A percentile compares a stretch with the other conserved stretches of the same genome.
Evolutionary conservation across 768 basidiomycete genomes (phyloP).

Genomic region (Rhodosporidiobolus sp.): DNA sequence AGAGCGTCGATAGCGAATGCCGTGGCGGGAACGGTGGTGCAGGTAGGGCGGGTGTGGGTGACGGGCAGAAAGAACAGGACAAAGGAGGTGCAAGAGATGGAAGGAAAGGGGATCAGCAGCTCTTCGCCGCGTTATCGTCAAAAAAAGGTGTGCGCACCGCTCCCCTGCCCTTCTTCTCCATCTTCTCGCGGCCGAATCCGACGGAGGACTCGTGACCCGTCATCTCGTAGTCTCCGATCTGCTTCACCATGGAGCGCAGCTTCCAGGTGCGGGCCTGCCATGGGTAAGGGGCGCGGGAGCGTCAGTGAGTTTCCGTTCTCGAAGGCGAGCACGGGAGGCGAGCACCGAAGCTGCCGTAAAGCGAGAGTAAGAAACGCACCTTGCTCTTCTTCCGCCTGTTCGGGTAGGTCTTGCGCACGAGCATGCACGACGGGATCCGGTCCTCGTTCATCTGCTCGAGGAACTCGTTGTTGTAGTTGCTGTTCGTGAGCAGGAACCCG

Average conservation of each 20-base stretch:
- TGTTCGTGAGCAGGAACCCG: constrained; percentile 81
- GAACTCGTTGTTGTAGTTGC: constrained; percentile 89
- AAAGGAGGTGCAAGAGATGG: not conserved
- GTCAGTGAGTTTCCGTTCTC: too few relatives aligned
- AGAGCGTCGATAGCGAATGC: too few relatives aligned
- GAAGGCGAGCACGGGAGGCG: not conserved
- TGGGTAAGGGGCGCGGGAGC: too few relatives aligned
- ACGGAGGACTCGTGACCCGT: constrained; percentile 71
- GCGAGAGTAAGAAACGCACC: constrained; percentile 22
- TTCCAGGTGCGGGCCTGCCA: constrained; percentile 76
- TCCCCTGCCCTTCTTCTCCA: constrained; percentile 1
- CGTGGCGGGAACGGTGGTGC: too few relatives aligned
- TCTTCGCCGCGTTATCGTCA: constrained; percentile 23
- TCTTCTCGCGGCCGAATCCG: constrained; percentile 44
- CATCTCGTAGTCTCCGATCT: constrained; percentile 59
- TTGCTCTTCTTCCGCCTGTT: constrained; percentile 86
- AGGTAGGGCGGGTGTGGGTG: not conserved
- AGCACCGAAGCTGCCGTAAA: not conserved
- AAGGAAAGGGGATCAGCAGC: constrained; percentile 5
- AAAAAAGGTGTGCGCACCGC: too few relatives aligned
- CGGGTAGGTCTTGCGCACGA: constrained; percentile 93
- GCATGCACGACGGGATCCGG: constrained; percentile 82
- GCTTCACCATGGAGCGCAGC: constrained; percentile 68
- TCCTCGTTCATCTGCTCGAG: constrained; percentile 55
- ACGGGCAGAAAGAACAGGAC: not conserved